These are phyloP conservation scores for Malbranchea zuffiana DNA, from an alignment of 2,329 filamentous ascomycete genomes.

Conservation along the genomic window DNA sequence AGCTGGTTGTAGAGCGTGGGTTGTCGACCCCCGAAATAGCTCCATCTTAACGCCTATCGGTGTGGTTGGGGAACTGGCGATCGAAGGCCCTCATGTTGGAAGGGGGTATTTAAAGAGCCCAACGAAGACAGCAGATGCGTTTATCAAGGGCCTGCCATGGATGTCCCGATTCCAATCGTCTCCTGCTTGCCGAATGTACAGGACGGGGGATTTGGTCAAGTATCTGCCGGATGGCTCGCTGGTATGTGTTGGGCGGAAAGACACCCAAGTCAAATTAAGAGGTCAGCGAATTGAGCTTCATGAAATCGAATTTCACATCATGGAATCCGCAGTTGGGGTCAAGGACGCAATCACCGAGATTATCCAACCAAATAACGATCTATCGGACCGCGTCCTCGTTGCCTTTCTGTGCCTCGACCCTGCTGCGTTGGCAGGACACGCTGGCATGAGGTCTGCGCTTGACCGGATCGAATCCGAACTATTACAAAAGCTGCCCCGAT, in stretches of 20 bases:
- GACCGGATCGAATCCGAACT: slow-evolving; percentile 11
- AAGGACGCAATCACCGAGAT: slow-evolving; percentile 24
- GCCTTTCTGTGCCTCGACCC: too few species aligned
- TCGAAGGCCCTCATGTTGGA: slow-evolving; percentile 27
- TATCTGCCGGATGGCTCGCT: slow-evolving; percentile 22
- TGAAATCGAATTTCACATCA: slow-evolving; percentile 23
- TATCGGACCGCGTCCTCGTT: too few species aligned
- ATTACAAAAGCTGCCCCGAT: slow-evolving; percentile 22
- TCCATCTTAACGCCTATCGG: slow-evolving; percentile 16
- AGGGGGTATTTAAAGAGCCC: slow-evolving; percentile 28
- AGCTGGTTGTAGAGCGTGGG: slow-evolving; percentile 14
- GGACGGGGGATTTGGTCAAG: slow-evolving; percentile 27
- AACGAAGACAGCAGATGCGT: slow-evolving; percentile 19
- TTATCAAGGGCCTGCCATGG: slow-evolving; percentile 18
- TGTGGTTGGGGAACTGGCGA: slow-evolving; percentile 21
- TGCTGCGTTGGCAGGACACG: slow-evolving; percentile 17
- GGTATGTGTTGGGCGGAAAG: slow-evolving; percentile 24
- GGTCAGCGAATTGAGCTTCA: slow-evolving; percentile 28
- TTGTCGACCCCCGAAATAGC: slow-evolving; percentile 18
- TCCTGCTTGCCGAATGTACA: slow-evolving; percentile 26
- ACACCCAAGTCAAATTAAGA: slow-evolving; percentile 26
- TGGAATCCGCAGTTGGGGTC: neutral
- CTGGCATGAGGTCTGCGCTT: neutral
- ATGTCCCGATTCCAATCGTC: slow-evolving; percentile 26
- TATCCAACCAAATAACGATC: too few species aligned